Base-by-base conservation (phyloP, 2,329 filamentous ascomycete species). In the Malbranchea zuffiana region DNA sequence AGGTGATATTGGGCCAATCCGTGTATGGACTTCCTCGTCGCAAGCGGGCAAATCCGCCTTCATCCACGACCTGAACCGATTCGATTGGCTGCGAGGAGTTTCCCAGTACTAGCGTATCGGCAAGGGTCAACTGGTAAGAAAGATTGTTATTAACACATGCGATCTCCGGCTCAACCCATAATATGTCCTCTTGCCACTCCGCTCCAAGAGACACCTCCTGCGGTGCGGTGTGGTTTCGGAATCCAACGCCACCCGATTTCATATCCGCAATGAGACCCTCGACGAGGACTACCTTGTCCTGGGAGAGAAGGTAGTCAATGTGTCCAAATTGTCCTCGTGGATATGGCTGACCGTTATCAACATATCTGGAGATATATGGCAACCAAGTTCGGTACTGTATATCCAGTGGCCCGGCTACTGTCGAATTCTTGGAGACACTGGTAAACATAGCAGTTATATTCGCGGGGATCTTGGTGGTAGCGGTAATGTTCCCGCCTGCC, bases 21-120 rank as follows among this genome's bases (percentile, higher is more conserved):
- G n/a, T n/a, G n/a, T n/a, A n/a, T n/a, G n/a, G n/a, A n/a, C n/a
- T n/a, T n/a, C n/a, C n/a, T n/a, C n/a, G n/a, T n/a, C n/a, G n/a
- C n/a, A n/a, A n/a, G n/a, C n/a, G n/a, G n/a, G n/a, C n/a, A n/a
- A 68, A 67, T 0, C 66, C 66, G 1, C 66, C 66, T 1, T 13
- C n/a, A n/a, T n/a, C n/a, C n/a, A n/a, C n/a, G n/a, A n/a, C n/a
- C n/a, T n/a, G n/a, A n/a, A n/a, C n/a, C n/a, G n/a, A n/a, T n/a
- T n/a, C n/a, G n/a, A n/a, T n/a, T n/a, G n/a, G n/a, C n/a, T n/a
- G n/a, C n/a, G 20, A 17, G 40, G 35, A 3, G 62, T 52, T 4
- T 43, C 44, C 35, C 61, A 67, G 20, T 67, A n/a, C 61, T 3
- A 69, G 35, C 0, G 63, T 66, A 2, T 32, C 26, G 4, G 42